A percentile compares a stretch with the other conserved stretches of the same genome.
Conservation (phyloP, 1,284 basidiomycete genomes). For the Puccinia brachypodii region DNA sequence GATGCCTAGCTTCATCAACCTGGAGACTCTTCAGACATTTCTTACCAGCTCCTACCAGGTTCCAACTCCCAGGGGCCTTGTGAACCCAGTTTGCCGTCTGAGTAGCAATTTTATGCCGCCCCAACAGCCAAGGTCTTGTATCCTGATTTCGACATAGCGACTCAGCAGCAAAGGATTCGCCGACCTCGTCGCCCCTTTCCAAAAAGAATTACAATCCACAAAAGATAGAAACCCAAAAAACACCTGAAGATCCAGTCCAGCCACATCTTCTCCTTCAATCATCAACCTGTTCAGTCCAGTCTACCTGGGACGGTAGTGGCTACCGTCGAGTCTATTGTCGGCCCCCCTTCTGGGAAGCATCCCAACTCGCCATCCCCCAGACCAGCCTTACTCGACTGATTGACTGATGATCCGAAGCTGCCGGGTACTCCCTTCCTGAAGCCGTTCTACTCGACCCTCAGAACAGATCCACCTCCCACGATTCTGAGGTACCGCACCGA, state of each 20-base stretch:
- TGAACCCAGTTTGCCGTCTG: background rate
- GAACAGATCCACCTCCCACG: background rate
- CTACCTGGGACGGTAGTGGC: background rate
- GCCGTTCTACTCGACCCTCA: background rate
- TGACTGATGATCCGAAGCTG: background rate
- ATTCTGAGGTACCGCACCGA: background rate
- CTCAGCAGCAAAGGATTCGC: background rate
- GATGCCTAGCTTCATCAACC: background rate
- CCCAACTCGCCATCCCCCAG: background rate
- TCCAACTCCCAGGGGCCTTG: background rate
- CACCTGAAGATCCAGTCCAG: background rate
- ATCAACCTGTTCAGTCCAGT: slow-evolving; percentile 8
- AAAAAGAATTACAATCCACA: too few relatives aligned
- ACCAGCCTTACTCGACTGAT: background rate
- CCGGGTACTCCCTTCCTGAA: background rate
- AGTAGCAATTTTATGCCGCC: background rate
- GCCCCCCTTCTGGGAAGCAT: background rate
- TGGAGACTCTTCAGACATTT: background rate
- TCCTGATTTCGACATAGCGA: background rate
- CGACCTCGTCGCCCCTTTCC: background rate
- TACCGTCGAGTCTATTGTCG: background rate
- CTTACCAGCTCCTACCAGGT: background rate
- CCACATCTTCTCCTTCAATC: background rate
- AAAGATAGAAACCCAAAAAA: too few relatives aligned
- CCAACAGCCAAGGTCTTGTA: background rate